Conservation (phyloP, 805 yeast genomes). For the Ogataea paraovalis region DNA sequence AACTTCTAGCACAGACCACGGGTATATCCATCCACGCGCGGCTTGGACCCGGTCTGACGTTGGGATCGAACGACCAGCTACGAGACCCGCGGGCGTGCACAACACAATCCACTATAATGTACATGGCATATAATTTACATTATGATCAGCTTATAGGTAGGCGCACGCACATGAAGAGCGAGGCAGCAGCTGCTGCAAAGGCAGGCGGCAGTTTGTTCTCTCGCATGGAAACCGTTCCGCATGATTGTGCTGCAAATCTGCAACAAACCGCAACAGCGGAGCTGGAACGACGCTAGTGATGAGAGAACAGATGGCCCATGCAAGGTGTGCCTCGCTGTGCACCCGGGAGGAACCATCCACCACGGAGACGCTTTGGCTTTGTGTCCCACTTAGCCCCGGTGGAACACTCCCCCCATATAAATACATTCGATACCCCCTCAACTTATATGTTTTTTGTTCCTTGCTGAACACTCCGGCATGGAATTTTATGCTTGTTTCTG, state of each 20-base stretch:
- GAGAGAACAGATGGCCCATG: conserved; percentile 1
- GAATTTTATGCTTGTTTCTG: neutral
- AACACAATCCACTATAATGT: too few species aligned
- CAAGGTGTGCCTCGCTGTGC: neutral
- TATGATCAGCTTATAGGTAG: too few species aligned
- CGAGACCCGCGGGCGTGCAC: too few species aligned
- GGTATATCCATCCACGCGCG: too few species aligned
- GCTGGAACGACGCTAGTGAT: neutral
- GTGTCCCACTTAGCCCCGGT: neutral
- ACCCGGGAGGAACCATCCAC: neutral
- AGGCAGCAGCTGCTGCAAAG: neutral
- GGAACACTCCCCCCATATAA: neutral
- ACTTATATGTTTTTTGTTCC: neutral
- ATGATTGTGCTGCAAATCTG: neutral
- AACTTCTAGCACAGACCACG: too few species aligned
- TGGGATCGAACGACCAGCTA: too few species aligned
- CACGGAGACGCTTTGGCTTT: too few species aligned
- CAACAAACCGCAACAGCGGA: neutral
- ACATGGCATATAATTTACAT: too few species aligned
- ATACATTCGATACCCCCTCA: conserved; percentile 1
- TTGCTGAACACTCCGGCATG: neutral
- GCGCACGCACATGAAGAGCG: too few species aligned
- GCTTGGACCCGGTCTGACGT: too few species aligned
- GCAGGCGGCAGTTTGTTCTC: neutral
- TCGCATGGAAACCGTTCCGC: neutral